Evolutionary conservation across 148 eudicot genomes (phyloP).

Genomic region (Amaranthus cruentus): DNA sequence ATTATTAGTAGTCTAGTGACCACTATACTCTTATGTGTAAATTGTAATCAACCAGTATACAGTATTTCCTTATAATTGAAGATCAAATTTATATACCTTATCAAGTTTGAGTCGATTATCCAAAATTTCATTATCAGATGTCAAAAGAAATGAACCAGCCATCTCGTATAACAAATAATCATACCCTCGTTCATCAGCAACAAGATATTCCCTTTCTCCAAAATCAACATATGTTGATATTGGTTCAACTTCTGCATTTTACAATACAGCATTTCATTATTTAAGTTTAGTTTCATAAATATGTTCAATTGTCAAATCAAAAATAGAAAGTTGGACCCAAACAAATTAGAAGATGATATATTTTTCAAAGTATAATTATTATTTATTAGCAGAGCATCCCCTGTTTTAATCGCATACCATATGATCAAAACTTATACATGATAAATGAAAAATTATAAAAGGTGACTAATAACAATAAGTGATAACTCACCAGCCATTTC

Average conservation of each 20-base stretch:
- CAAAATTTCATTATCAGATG: conserved; percentile 52
- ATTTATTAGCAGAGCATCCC: background rate
- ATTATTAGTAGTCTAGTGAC: background rate
- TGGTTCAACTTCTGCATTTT: conserved; percentile 74
- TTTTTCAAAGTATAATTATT: background rate
- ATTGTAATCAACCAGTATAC: too few relatives aligned
- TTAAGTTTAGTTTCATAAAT: conserved; percentile 4
- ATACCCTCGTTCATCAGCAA: conserved; percentile 86
- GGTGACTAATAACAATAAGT: background rate
- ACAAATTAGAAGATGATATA: conserved; percentile 1
- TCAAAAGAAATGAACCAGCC: conserved; percentile 70
- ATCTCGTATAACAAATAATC: conserved; percentile 62
- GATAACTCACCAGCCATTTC: conserved; percentile 82
- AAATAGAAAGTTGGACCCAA: background rate
- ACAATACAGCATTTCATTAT: conserved; percentile 8
- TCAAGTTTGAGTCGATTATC: conserved; percentile 75
- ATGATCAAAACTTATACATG: background rate
- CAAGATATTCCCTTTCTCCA: conserved; percentile 78
- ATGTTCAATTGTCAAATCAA: conserved; percentile 11
- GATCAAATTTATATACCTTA: conserved; percentile 42
- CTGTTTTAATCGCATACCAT: background rate
- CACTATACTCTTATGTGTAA: background rate
- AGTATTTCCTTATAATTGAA: too few relatives aligned
- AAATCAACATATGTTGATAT: conserved; percentile 80
- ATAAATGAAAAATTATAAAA: background rate